These are phyloP conservation scores for Mucor indicus DNA, from an alignment of 371 early-diverging fungal species.

Conservation along the genomic window DNA sequence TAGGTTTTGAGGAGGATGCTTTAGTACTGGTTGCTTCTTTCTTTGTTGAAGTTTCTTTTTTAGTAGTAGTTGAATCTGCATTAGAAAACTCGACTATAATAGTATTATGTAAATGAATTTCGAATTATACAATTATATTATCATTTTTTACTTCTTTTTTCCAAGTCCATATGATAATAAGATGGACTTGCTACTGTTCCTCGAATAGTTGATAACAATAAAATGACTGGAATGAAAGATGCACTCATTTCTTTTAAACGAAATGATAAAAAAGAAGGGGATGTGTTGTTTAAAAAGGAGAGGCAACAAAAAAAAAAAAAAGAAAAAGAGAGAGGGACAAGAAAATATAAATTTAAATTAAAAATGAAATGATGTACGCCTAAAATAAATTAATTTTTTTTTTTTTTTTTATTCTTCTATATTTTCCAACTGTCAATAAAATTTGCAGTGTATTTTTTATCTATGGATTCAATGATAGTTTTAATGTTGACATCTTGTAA, in stretches of 20 bases:
- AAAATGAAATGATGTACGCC: not conserved
- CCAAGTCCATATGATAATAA: too few species aligned
- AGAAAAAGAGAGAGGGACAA: not conserved
- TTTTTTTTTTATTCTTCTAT: conserved; percentile 2
- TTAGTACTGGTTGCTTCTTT: not conserved
- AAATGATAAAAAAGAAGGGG: conserved; percentile 7
- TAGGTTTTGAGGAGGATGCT: not conserved
- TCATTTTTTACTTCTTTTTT: not conserved
- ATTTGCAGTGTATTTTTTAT: conserved; percentile 16
- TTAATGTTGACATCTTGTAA: not conserved
- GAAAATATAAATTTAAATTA: conserved; percentile 5
- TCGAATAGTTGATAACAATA: too few species aligned
- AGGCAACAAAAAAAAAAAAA: not conserved
- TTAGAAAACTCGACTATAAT: not conserved
- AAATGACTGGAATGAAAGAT: not conserved
- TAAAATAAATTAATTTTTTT: conserved; percentile 5
- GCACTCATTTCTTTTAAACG: too few species aligned
- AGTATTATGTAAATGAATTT: too few species aligned
- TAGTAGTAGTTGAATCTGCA: not conserved
- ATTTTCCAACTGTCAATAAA: conserved; percentile 10
- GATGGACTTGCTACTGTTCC: too few species aligned
- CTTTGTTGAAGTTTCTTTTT: not conserved
- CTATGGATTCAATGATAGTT: conserved; percentile 1
- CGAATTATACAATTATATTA: too few species aligned
- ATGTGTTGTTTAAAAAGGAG: conserved; percentile 8